phyloP scores from a whole-genome alignment of 148 eudicot species.

The Limonium bicolor region DNA sequence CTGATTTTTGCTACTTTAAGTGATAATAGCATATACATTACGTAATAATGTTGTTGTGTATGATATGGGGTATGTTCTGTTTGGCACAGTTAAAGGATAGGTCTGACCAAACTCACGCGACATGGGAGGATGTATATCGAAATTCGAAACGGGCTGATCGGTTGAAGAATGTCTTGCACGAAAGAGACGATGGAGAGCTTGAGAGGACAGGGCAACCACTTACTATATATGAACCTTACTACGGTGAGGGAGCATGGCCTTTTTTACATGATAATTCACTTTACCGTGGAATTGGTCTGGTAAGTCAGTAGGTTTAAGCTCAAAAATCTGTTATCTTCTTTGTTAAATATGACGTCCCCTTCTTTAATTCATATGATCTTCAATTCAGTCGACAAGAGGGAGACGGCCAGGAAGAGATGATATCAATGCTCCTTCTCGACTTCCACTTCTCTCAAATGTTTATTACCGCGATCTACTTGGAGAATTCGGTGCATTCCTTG shows the following conservation, averaged over 20 bases:
- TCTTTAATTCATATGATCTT: too few species aligned
- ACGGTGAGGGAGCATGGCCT: conserved; percentile 91
- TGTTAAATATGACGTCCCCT: background rate
- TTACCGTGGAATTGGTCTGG: conserved; percentile 88
- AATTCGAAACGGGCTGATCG: conserved; percentile 69
- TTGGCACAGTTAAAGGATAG: conserved; percentile 82
- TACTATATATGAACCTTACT: conserved; percentile 80
- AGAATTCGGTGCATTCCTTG: conserved; percentile 83
- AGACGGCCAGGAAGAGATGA: conserved; percentile 73
- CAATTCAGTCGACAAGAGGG: conserved; percentile 60
- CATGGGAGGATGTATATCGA: conserved; percentile 81
- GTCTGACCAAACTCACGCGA: conserved; percentile 64
- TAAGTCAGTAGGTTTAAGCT: conserved; percentile 32
- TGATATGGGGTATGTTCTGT: background rate
- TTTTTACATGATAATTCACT: conserved; percentile 72
- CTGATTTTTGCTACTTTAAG: too few species aligned
- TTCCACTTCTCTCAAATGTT: conserved; percentile 46
- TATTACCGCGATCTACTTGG: conserved; percentile 75
- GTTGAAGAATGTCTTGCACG: conserved; percentile 53
- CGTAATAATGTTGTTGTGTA: background rate
- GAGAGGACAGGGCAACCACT: conserved; percentile 97
- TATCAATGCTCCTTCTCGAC: conserved; percentile 81
- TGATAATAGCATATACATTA: background rate
- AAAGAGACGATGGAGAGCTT: conserved; percentile 93
- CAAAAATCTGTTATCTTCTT: too few species aligned